phyloP scores from a whole-genome alignment of 768 basidiomycete species.

The Boletus speciosus region DNA sequence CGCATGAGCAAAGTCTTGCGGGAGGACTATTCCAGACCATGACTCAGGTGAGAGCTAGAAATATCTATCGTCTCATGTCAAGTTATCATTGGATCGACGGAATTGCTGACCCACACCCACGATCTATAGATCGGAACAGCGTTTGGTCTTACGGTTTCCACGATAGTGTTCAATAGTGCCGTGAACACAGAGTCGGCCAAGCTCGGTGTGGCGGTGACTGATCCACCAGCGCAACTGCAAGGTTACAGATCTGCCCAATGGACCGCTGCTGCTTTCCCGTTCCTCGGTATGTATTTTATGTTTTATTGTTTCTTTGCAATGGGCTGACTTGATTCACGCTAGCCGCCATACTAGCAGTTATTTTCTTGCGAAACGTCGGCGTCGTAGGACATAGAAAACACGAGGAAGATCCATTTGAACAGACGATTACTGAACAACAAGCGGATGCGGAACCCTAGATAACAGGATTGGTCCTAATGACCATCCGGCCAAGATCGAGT shows the following conservation, averaged over 20 bases:
- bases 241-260: constrained; percentile 66
- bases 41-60: constrained; percentile 48
- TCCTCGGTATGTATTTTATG: constrained; percentile 41
- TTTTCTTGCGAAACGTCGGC: constrained; percentile 41
- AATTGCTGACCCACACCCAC: not conserved
- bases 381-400: constrained; percentile 33
- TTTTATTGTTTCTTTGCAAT: not conserved
- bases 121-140: constrained; percentile 56
- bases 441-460: constrained; percentile 4
- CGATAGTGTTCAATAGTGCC: constrained; percentile 66
- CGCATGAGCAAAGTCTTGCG: constrained; percentile 71
- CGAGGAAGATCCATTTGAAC: constrained; percentile 18
- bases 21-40: constrained; percentile 79
- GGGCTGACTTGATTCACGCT: not conserved
- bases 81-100: not conserved
- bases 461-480: not conserved
- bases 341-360: constrained; percentile 32
- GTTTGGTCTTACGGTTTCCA: constrained; percentile 67
- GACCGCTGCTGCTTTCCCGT: constrained; percentile 58
- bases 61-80: not conserved
- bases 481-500: not conserved
- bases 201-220: constrained; percentile 32
- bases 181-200: constrained; percentile 30
- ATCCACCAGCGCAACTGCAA: constrained; percentile 36
- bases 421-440: constrained; percentile 17